phyloP scores from a whole-genome alignment of 2,329 filamentous ascomycete species.

The Neofusicoccum laricinum region DNA sequence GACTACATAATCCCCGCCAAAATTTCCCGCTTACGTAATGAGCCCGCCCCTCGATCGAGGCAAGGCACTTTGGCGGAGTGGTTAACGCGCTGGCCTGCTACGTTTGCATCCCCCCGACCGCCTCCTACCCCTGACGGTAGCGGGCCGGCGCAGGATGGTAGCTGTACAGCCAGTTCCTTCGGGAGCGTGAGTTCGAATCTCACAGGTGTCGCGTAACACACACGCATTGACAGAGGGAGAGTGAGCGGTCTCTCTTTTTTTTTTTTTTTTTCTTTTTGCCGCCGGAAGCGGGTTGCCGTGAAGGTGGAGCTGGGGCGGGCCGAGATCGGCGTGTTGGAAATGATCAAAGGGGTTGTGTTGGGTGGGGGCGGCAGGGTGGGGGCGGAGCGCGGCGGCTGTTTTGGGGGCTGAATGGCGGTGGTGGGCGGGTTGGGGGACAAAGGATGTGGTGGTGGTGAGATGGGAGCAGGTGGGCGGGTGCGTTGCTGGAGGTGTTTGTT shows the following conservation, averaged over 20 bases:
- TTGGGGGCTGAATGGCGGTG: background rate
- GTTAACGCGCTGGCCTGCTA: constrained; percentile 24
- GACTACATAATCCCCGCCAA: no score
- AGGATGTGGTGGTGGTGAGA: background rate
- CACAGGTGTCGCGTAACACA: constrained; percentile 19
- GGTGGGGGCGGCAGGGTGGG: background rate
- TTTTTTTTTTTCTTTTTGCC: constrained; percentile 1
- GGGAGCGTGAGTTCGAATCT: constrained; percentile 24
- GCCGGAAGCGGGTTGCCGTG: background rate
- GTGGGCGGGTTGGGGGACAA: background rate
- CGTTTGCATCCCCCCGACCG: background rate
- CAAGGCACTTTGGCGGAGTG: constrained; percentile 21
- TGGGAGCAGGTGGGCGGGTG: background rate
- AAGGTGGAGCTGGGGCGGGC: background rate
- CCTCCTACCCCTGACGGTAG: background rate
- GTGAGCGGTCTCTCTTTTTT: background rate
- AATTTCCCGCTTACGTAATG: background rate
- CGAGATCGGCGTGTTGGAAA: background rate
- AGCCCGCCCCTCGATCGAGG: background rate
- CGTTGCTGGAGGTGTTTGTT: background rate
- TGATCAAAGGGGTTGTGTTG: background rate
- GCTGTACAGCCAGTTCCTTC: constrained; percentile 21
- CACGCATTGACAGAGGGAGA: background rate
- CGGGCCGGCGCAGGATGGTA: background rate
- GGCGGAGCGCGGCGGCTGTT: background rate